Conservation (phyloP, 129 eudicot genomes). For the Gnaphalium uliginosum region DNA sequence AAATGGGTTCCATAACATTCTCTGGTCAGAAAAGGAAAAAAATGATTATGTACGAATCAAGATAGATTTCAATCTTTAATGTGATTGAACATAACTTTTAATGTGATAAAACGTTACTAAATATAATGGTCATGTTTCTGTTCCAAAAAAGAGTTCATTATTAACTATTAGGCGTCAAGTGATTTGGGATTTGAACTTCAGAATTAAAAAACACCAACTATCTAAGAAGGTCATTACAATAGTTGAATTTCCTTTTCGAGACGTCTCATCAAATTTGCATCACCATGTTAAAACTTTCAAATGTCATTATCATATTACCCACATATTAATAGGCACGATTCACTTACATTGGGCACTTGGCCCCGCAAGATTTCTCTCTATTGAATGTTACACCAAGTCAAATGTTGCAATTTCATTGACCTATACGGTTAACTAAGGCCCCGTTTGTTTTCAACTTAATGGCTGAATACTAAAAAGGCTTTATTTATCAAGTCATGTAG, state of each 20-base stretch:
- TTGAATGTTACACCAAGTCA: not conserved
- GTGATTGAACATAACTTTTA: not conserved
- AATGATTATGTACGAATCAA: not conserved
- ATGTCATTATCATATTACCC: slow-evolving; percentile 1
- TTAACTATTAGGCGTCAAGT: not conserved
- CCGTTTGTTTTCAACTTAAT: too few species aligned
- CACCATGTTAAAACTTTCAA: not conserved
- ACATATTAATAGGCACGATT: not conserved
- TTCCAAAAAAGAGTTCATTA: not conserved
- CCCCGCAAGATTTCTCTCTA: not conserved
- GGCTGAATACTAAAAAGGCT: too few species aligned
- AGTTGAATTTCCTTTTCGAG: not conserved
- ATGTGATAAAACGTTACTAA: not conserved
- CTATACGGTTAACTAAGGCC: not conserved
- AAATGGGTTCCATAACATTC: slow-evolving; percentile 29
- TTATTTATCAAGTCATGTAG: too few species aligned
- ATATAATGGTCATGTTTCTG: not conserved
- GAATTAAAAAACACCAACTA: too few species aligned
- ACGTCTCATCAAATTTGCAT: too few species aligned
- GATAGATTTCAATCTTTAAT: slow-evolving; percentile 19
- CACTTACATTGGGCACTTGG: not conserved
- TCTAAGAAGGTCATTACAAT: too few species aligned
- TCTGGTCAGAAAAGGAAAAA: slow-evolving; percentile 19
- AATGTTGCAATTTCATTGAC: slow-evolving; percentile 6
- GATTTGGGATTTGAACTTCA: too few species aligned